phyloP scores from a whole-genome alignment of 257 asterid genomes.

The Linderniella brevidens region DNA sequence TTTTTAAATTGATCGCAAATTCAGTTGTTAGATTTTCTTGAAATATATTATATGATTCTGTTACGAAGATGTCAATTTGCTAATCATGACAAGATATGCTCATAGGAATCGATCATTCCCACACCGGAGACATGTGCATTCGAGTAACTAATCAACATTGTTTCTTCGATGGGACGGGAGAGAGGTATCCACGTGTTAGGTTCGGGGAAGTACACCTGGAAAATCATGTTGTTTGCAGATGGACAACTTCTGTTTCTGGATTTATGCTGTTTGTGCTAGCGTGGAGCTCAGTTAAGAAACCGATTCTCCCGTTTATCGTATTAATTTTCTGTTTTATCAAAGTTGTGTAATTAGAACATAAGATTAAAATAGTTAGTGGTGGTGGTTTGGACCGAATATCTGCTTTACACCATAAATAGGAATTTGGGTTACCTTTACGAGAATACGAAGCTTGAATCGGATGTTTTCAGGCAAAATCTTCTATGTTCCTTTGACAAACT shows the following conservation, averaged over 20 bases:
- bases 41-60: background rate
- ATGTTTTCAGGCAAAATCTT: no score
- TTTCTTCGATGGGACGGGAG: slow-evolving; percentile 79
- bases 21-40: background rate
- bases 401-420: no score
- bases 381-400: no score
- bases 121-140: slow-evolving; percentile 54
- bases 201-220: slow-evolving; percentile 76
- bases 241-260: slow-evolving; percentile 62
- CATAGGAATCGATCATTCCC: slow-evolving; percentile 62
- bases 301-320: background rate
- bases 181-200: slow-evolving; percentile 86
- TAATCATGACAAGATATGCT: slow-evolving; percentile 63
- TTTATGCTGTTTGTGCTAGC: slow-evolving; percentile 89
- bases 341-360: no score
- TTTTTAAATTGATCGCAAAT: no score
- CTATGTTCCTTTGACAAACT: no score
- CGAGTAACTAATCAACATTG: slow-evolving; percentile 83
- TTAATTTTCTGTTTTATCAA: background rate
- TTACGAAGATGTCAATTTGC: slow-evolving; percentile 56
- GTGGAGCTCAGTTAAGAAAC: slow-evolving; percentile 63
- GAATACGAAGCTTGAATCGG: no score
- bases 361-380: no score
- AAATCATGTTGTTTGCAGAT: no score
- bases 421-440: no score